Conservation (phyloP, 805 yeast genomes). For the Saccharomycopsis selenospora region DNA sequence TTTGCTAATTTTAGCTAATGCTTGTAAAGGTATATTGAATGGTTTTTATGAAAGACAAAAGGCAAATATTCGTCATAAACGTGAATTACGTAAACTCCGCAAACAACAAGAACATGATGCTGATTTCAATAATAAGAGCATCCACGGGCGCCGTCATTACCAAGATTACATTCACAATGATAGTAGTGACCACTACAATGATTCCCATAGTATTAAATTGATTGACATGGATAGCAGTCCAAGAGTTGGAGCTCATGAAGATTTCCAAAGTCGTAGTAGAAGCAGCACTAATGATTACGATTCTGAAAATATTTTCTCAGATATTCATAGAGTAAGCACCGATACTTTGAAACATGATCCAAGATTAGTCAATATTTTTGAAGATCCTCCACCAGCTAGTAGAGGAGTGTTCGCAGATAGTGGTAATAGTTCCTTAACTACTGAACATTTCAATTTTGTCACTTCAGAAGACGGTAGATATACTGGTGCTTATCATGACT, state of each 20-base stretch:
- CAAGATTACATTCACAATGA: not conserved
- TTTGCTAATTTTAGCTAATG: constrained; percentile 23
- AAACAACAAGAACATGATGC: constrained; percentile 2
- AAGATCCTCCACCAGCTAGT: constrained; percentile 1
- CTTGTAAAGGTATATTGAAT: constrained; percentile 16
- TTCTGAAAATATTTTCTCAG: not conserved
- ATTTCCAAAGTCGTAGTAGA: not conserved
- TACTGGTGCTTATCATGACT: not conserved
- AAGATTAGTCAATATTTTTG: not conserved
- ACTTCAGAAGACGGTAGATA: not conserved
- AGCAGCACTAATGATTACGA: not conserved
- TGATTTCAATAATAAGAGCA: not conserved
- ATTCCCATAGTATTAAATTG: constrained; percentile 11
- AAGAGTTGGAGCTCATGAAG: not conserved
- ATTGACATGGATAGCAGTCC: constrained; percentile 16
- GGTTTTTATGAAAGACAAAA: constrained; percentile 5
- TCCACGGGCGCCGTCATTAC: not conserved
- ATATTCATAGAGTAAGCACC: not conserved
- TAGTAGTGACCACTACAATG: constrained; percentile 2
- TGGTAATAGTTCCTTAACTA: not conserved
- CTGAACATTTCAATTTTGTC: too few species aligned
- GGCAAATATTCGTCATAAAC: constrained; percentile 6
- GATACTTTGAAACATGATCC: not conserved
- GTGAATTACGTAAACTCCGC: not conserved
- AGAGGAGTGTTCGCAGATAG: not conserved